Evolutionary conservation across 441 rosid genomes (phyloP).

Genomic region (Melastoma candidum): DNA sequence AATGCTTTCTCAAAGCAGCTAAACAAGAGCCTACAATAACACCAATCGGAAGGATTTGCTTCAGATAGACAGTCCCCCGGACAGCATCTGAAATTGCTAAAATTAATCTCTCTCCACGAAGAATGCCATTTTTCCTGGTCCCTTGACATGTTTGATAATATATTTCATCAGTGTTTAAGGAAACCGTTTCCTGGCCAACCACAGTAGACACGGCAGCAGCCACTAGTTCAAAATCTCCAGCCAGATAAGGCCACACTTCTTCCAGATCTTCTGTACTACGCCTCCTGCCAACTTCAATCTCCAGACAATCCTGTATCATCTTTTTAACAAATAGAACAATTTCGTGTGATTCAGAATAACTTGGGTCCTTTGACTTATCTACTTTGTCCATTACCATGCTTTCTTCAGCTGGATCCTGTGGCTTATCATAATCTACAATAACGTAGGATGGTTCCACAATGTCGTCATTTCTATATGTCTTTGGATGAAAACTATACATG

Average conservation of each 20-base stretch:
- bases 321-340: constrained; percentile 42
- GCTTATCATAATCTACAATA: constrained; percentile 48
- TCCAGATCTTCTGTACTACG: constrained; percentile 46
- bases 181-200: constrained; percentile 26
- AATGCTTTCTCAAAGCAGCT: constrained; percentile 80
- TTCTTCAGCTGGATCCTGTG: constrained; percentile 30
- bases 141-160: constrained; percentile 13
- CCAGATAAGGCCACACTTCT: constrained; percentile 47
- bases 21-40: constrained; percentile 82
- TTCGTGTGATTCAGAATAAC: constrained; percentile 30
- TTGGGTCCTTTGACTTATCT: constrained; percentile 25
- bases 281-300: constrained; percentile 69
- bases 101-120: constrained; percentile 50
- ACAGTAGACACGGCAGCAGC: constrained; percentile 63
- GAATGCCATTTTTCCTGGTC: constrained; percentile 45
- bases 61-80: constrained; percentile 55
- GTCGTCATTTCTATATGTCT: constrained; percentile 26
- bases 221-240: constrained; percentile 56
- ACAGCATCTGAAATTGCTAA: constrained; percentile 68
- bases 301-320: constrained; percentile 58
- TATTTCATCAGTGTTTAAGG: constrained; percentile 30
- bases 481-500: constrained; percentile 19
- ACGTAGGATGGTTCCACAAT: constrained; percentile 66
- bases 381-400: constrained; percentile 20
- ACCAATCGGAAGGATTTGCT: constrained; percentile 73